These are phyloP conservation scores for Fusarium brachygibbosum DNA, from an alignment of 2,329 filamentous ascomycete species.

Conservation along the genomic window DNA sequence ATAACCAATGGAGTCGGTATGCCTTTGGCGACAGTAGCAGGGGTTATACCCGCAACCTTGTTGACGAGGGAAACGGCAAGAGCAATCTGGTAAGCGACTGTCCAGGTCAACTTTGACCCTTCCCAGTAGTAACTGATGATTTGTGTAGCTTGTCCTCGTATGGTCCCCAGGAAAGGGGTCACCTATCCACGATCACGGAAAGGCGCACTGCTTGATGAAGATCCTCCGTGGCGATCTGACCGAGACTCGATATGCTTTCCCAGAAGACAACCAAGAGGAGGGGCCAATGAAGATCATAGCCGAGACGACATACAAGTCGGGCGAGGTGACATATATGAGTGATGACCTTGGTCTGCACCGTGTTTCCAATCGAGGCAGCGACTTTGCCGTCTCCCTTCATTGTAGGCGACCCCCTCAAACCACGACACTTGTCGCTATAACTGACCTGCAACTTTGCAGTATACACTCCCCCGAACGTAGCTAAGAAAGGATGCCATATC, in stretches of 20 bases:
- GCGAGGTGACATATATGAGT: constrained; percentile 90
- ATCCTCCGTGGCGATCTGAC: constrained; percentile 82
- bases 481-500: constrained; percentile 83
- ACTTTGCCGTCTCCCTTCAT: constrained; percentile 88
- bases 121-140: constrained; percentile 34
- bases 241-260: constrained; percentile 86
- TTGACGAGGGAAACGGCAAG: constrained; percentile 88
- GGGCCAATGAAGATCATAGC: constrained; percentile 74
- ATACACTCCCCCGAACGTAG: constrained; percentile 91
- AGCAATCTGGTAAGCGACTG: constrained; percentile 73
- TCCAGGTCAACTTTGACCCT: constrained; percentile 19
- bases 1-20: constrained; percentile 80
- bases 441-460: constrained; percentile 62
- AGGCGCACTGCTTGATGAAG: constrained; percentile 94
- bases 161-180: constrained; percentile 89
- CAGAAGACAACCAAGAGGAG: constrained; percentile 62
- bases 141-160: constrained; percentile 80
- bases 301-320: constrained; percentile 75
- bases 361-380: constrained; percentile 80
- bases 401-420: constrained; percentile 58
- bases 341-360: constrained; percentile 90
- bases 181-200: constrained; percentile 89
- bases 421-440: constrained; percentile 51
- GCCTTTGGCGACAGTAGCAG: constrained; percentile 78
- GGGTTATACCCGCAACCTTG: constrained; percentile 88